Percentiles rank a stretch among this genome's conserved stretches.
These are phyloP conservation scores for Termitomyces sp. DNA, from an alignment of 768 basidiomycete species.

Conservation along the genomic window DNA sequence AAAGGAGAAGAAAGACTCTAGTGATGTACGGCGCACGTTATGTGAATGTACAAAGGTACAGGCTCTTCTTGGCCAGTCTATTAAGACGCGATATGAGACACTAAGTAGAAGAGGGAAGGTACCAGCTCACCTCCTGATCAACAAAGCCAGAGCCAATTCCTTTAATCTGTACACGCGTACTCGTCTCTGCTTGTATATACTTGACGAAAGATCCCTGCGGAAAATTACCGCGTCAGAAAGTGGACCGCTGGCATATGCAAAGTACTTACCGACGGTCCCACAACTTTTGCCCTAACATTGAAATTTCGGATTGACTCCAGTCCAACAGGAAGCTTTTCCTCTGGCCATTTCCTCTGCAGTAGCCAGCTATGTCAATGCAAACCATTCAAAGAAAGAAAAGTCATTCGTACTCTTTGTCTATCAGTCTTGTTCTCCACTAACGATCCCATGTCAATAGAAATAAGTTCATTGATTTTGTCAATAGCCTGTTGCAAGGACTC, in stretches of 20 bases:
- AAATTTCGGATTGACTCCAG: slow-evolving; percentile 93
- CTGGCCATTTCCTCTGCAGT: slow-evolving; percentile 89
- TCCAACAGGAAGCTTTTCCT: slow-evolving; percentile 88
- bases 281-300: slow-evolving; percentile 96
- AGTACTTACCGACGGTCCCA: slow-evolving; percentile 78
- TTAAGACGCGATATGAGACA: neutral
- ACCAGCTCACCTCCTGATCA: slow-evolving; percentile 72
- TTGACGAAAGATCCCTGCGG: slow-evolving; percentile 92
- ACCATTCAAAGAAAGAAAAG: neutral
- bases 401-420: slow-evolving; percentile 61
- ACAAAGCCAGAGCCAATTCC: slow-evolving; percentile 93
- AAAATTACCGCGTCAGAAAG: neutral
- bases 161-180: slow-evolving; percentile 96
- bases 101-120: no score
- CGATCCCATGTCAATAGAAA: slow-evolving; percentile 71
- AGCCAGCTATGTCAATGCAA: neutral
- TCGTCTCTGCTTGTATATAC: slow-evolving; percentile 95
- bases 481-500: slow-evolving; percentile 65
- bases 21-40: slow-evolving; percentile 53
- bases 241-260: neutral
- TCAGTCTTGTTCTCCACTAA: slow-evolving; percentile 78
- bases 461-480: slow-evolving; percentile 69
- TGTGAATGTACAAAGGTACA: slow-evolving; percentile 92
- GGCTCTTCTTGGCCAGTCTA: slow-evolving; percentile 41
- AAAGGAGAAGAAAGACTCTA: neutral